Evolutionary conservation across 305 asterid species (phyloP).

Genomic region (Ajuga reptans): DNA sequence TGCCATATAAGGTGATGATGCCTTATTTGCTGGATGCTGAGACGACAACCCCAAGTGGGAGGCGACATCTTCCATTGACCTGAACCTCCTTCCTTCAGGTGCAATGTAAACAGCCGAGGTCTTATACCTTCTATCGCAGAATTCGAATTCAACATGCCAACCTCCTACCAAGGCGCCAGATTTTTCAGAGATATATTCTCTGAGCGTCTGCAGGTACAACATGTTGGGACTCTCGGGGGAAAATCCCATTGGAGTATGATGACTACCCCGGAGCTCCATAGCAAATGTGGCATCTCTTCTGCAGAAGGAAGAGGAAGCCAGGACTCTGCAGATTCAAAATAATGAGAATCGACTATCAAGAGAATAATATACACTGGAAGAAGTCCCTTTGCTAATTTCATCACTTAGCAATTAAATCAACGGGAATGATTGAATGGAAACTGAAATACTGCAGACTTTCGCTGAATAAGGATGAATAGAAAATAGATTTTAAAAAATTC

Average conservation of each 20-base stretch:
- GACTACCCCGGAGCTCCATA: conserved; percentile 30
- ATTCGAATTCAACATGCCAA: conserved; percentile 75
- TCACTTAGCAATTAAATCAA: neutral
- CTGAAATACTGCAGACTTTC: neutral
- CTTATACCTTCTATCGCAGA: conserved; percentile 35
- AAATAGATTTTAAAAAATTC: neutral
- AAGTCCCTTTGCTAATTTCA: neutral
- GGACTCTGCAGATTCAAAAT: conserved; percentile 45
- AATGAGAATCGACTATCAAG: conserved; percentile 2
- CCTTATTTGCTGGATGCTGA: conserved; percentile 37
- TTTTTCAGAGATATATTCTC: conserved; percentile 59
- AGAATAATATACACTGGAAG: neutral
- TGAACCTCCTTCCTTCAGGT: conserved; percentile 70
- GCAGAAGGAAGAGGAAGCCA: conserved; percentile 36
- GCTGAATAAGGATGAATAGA: neutral
- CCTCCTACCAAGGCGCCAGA: conserved; percentile 65
- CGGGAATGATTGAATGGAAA: neutral
- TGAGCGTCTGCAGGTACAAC: conserved; percentile 58
- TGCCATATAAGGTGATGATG: conserved; percentile 29
- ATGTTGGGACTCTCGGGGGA: conserved; percentile 33
- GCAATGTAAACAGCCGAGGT: conserved; percentile 60
- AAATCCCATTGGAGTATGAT: conserved; percentile 27
- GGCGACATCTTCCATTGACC: conserved; percentile 74
- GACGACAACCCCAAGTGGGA: conserved; percentile 53
- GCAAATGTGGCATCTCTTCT: conserved; percentile 30